phyloP scores from a whole-genome alignment of 2,329 filamentous ascomycete genomes.

The Phyllosticta citriasiana region DNA sequence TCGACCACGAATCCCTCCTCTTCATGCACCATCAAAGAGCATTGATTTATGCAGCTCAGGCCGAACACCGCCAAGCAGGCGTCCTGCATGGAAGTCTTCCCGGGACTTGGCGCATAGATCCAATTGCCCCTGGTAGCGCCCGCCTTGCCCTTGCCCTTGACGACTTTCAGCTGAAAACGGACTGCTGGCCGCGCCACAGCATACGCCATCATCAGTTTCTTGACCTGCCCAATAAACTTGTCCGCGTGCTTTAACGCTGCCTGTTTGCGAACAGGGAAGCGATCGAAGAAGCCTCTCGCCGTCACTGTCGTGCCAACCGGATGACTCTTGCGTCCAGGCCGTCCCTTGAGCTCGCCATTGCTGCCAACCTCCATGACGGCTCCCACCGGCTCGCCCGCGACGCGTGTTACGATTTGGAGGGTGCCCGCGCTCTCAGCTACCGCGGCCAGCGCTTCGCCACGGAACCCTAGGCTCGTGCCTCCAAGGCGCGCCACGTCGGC shows the following conservation, averaged over 20 bases:
- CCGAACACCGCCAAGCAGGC: conserved; percentile 55
- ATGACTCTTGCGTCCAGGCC: conserved; percentile 28
- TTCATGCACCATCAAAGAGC: conserved; percentile 33
- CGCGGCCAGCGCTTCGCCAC: conserved; percentile 63
- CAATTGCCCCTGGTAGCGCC: conserved; percentile 35
- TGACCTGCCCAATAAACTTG: conserved; percentile 49
- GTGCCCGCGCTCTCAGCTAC: conserved; percentile 45
- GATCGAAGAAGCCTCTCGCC: conserved; percentile 48
- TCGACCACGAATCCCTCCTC: conserved; percentile 39
- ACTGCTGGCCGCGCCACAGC: conserved; percentile 55
- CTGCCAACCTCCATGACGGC: conserved; percentile 41
- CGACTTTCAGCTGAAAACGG: conserved; percentile 50
- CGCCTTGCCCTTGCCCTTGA: conserved; percentile 39
- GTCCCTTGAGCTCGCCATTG: conserved; percentile 36
- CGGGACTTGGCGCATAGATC: conserved; percentile 50
- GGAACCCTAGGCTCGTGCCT: conserved; percentile 59
- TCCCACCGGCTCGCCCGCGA: conserved; percentile 49
- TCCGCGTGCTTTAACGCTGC: conserved; percentile 46
- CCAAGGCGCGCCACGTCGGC: conserved; percentile 50
- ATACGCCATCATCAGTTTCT: conserved; percentile 52
- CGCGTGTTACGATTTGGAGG: neutral
- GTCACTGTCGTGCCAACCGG: conserved; percentile 61
- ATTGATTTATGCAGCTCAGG: conserved; percentile 45
- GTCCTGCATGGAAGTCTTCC: conserved; percentile 38
- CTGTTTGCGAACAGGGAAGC: conserved; percentile 54